Base-by-base conservation (phyloP, 2,329 filamentous ascomycete genomes). In the Pleurostoma richardsiae region DNA sequence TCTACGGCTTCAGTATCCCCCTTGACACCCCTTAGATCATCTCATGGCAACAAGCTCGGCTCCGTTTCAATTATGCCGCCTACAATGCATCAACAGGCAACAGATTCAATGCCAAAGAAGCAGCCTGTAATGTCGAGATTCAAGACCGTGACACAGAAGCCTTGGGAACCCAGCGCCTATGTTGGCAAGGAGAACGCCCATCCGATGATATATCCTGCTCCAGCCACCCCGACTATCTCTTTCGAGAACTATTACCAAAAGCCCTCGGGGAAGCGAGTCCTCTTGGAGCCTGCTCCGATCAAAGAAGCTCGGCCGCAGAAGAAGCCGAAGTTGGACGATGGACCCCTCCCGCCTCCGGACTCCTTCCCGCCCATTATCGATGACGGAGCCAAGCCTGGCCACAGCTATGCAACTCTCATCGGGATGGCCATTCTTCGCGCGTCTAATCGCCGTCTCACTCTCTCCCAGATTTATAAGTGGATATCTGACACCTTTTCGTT, bases 401-500 rank as follows among this genome's bases (percentile, higher is more conserved):
- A 92, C 67, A 97, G 91, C 70, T 99, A 99, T 64, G 92, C 94
- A 26, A 88, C 87, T 56, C 78, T 99, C 56, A 97, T 97, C 54
- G 94, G 89, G 62, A 96, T 96, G 91, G 90, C 94, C 44, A 96
- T 99, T 57, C 75, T 97, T 27, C 84, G 91, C 52, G 89, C 94
- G 4, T 85, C 88, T 10, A 83, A 85, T 51, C 84, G 90, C 50
- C 86, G 88, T 44, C 76, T 97, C 52, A 97, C 94, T 1, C 77
- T 99, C 19, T 84, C 90, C 29, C 90, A 96, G 66, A 99, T 99
- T 56, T 99, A 97, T 77, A 96, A 95, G 63, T 99, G 94, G 92
- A 97, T 99, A 58, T 95, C 90, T n/a, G 89, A 95, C 63, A 91
- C 86, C 19, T 97, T 88, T 64, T 84, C 81, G 4, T 96, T 92